Base-by-base conservation (phyloP, 306 rosid genomes). In the Glycine soja region DNA sequence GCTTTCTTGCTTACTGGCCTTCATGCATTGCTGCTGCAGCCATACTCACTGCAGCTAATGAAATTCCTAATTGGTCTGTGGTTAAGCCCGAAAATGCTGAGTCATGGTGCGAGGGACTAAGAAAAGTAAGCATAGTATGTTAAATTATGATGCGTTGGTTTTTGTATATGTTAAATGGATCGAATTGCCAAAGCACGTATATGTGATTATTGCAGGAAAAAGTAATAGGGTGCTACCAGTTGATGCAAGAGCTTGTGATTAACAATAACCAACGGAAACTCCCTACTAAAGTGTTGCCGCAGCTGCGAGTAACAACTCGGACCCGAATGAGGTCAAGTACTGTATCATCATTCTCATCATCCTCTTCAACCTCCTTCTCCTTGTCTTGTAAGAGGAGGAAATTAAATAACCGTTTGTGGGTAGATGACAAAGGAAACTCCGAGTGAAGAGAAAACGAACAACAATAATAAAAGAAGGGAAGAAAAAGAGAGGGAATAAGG, bases 11-110 rank as follows among this genome's bases (percentile, higher is more conserved):
- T 32, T 88, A 88, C 67, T 81, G 95, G 97, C 98, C 98, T 57
- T 93, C 98, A 12, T 93, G 98, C 90, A 93, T 91, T 86, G 98
- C 97, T 32, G 98, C 88, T 1, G 93, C 97, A 0, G 93, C 98
- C 12, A 89, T 93, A 86, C 90, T 93, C 69, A 89, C 91, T 40
- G 97, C 98, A 18, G 90, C 95, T 11, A 87, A 88, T 80, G 92
- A 90, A 80, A 86, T 86, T 82, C 97, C 95, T 11, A 87, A 81
- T 88, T 85, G 91, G 85, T 86, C 95, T 54, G 76, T 82, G 45
- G 85, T 87, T 19, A 80, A 85, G 78, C 93, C 98, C 9, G 97
- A 91, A 63, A 90, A 86, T 63, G 97, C 98, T 47, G 97, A 88
- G 74, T 90, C 92, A 72, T 93, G 98, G 98, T 93, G 98, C 71